Evolutionary conservation across 768 basidiomycete genomes (phyloP), one percentile per base, ranked within the genome.

Genomic region (Hygrophoropsis aurantiaca): DNA sequence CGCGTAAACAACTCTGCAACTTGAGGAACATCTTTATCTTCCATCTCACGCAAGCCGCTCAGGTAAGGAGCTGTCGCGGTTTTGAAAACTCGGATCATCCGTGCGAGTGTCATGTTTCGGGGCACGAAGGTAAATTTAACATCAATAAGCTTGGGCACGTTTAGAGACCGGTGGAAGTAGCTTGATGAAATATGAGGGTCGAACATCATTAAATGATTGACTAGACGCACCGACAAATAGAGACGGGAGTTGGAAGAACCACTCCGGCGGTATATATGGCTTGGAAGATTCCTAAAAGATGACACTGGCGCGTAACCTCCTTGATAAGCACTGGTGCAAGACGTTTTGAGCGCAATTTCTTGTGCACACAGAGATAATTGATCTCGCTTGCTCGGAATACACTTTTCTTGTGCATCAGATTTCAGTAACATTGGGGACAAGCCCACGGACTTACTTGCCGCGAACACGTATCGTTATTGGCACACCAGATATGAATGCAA

Each of bases 301-400:
- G 82, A 43, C 90, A 89, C 61, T 91, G 90, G 18, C 97, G 79
- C 0, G 97, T 98, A 20, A 98, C 87, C 61, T 99, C 97, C 64
- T 97, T 97, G 71, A 99, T 98, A 41, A 99, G 77, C 11, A 98
- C 90, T 1, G 97, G 97, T 0, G 97, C 86, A 19, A 98, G 74
- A 33, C 97, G 87, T 65, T 97, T 97, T 0, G 92, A 90, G 15
- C 97, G 87, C 27, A 98, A 72, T 67, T 97, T 97, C 74, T 99
- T 99, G 78, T 97, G 94, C 1, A 97, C 85, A 58, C 93, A 95
- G 41, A 99, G 85, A 68, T 90, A 98, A 67, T 98, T 99, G 72
- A 99, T 94, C 68, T 98, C 97, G 63, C 84, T 85, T 34, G 84
- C 81, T 23, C 67, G 71, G 60, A 98, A 77, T 5, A 74, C 68